Base-by-base conservation (phyloP, 306 rosid genomes). In the Boehmeria nivea region DNA sequence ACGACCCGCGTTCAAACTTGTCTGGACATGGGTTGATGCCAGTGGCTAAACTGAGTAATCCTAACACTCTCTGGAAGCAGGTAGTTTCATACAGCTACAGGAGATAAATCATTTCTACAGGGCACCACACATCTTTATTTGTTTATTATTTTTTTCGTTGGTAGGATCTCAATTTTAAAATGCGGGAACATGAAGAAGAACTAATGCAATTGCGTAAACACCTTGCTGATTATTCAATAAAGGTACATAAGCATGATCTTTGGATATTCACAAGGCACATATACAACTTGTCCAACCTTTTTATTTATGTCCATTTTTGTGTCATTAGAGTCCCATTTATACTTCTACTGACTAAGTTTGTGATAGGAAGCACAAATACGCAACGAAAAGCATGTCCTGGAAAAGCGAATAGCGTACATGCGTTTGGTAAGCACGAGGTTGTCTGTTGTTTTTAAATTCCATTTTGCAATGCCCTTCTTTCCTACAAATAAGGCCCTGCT, bases 321-420 rank as follows among this genome's bases (percentile, higher is more conserved):
- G 36, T 53, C 67, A 21, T 39, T 65, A 57, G 36, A 22, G 26
- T 49, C 23, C 13, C 6, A 18, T 46, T n/a, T 23, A 27, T 44
- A 36, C 21, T 27, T 36, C 47, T 36, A 56, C 33, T 68, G 64
- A 57, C 65, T 27, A 17, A 42, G 38, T 15, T 67, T 40, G 43
- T 73, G 71, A 53, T 56, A 84, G 91, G 99, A 85, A 72, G 84
- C 96, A 26, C 87, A 85, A 76, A 82, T 85, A 62, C 80, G 73
- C 56, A 85, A 77, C 22, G 99, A 93, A 66, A 93, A 93, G 59
- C 80, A 81, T 71, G 83, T 77, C 66, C 70, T 93, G 78, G 96
- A 93, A 65, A 87, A 81, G 76, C 93, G 99, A 63, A 85, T 93
- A 72, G 83, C 99, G n/a, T 81, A 93, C 63, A 87, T 93, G 99